Evolutionary conservation across 805 yeast genomes (phyloP).

Genomic region (Yamadazyma ubonensis): DNA sequence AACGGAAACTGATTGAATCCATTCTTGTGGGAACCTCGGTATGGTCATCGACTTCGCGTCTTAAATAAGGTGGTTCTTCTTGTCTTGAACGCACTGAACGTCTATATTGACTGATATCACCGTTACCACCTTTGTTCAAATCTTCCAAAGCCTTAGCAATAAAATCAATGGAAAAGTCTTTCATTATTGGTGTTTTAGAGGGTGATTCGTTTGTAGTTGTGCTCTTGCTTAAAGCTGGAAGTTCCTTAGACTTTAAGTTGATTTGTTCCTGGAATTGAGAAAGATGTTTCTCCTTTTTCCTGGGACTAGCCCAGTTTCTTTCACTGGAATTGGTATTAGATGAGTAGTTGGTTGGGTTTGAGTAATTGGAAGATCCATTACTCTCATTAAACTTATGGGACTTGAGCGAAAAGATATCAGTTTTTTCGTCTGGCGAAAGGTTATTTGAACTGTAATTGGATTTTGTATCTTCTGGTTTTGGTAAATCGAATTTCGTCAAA

Average conservation of each 20-base stretch:
- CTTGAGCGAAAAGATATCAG: conserved; percentile 16
- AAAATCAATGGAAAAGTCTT: conserved; percentile 45
- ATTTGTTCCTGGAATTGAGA: conserved; percentile 38
- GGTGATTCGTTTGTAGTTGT: conserved; percentile 5
- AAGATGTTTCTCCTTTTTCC: conserved; percentile 32
- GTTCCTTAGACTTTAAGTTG: conserved; percentile 33
- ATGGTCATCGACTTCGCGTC: conserved; percentile 24
- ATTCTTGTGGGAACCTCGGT: conserved; percentile 38
- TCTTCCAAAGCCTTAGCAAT: conserved; percentile 48
- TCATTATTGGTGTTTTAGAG: conserved; percentile 33
- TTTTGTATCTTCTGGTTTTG: conserved; percentile 18
- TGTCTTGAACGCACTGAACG: conserved; percentile 31
- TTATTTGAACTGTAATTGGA: conserved; percentile 15
- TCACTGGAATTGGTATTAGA: conserved; percentile 18
- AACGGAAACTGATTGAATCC: conserved; percentile 15
- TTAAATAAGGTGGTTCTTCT: not conserved
- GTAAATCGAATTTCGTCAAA: conserved; percentile 8
- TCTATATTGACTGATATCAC: conserved; percentile 41
- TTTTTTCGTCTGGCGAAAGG: conserved; percentile 17
- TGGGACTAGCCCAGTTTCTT: conserved; percentile 46
- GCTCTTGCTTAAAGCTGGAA: conserved; percentile 18
- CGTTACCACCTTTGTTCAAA: conserved; percentile 44
- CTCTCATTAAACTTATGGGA: conserved; percentile 15
- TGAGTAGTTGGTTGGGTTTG: conserved; percentile 38
- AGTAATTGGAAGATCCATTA: conserved; percentile 26